phyloP scores from a whole-genome alignment of 192 early-diverging fungal species.

The Linnemannia zychae region DNA sequence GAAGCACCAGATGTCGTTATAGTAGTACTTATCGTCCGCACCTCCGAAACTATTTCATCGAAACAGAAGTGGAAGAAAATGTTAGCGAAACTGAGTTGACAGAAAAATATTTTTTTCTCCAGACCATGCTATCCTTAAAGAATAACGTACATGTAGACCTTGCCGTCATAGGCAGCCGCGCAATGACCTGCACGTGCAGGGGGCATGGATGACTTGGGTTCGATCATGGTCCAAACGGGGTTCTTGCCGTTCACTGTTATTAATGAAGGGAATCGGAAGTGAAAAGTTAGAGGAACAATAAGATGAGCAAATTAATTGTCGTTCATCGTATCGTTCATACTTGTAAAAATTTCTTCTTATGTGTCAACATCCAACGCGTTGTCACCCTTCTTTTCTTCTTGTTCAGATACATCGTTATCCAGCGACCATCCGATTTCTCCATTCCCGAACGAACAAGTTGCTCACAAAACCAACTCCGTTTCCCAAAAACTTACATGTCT shows the following conservation, averaged over 20 bases:
- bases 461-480: too few species aligned
- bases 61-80: background rate
- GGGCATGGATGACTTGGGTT: conserved; percentile 43
- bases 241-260: conserved; percentile 44
- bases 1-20: conserved; percentile 72
- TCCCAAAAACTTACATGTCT: conserved; percentile 58
- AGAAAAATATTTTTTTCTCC: background rate
- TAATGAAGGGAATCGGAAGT: background rate
- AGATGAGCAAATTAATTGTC: background rate
- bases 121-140: background rate
- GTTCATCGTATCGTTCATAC: background rate
- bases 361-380: too few species aligned
- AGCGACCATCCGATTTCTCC: too few species aligned
- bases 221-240: conserved; percentile 37
- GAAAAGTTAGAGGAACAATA: background rate
- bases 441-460: too few species aligned
- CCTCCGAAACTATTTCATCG: conserved; percentile 65
- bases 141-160: conserved; percentile 43
- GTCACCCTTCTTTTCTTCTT: too few species aligned
- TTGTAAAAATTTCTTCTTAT: too few species aligned
- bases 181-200: conserved; percentile 57
- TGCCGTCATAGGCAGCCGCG: conserved; percentile 44
- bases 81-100: background rate
- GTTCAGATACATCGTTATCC: too few species aligned
- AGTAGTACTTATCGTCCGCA: conserved; percentile 59